phyloP scores from a whole-genome alignment of 73 alveolate genomes.

The Uronychia binucleata region DNA sequence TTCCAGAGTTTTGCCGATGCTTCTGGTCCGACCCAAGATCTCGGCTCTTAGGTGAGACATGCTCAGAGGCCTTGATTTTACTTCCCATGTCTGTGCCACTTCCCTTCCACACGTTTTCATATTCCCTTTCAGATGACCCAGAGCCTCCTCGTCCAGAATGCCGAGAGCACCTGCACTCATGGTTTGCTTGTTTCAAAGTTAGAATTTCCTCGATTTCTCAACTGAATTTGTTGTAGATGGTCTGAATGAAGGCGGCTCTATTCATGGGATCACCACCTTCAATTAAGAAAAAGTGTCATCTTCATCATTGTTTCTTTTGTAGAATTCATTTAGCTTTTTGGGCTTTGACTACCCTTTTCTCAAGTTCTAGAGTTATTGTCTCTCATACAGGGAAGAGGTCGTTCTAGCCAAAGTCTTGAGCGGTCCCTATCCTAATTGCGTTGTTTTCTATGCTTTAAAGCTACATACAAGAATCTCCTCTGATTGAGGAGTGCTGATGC shows the following conservation, averaged over 20 bases:
- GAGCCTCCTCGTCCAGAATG: background rate
- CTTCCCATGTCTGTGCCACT: background rate
- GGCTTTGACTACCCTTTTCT: no score
- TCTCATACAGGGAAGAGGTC: background rate
- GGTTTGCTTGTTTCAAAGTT: background rate
- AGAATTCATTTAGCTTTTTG: no score
- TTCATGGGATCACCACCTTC: background rate
- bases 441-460: no score
- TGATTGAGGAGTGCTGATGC: background rate
- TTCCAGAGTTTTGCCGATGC: background rate
- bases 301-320: no score
- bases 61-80: no score
- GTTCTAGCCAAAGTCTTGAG: background rate
- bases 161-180: background rate
- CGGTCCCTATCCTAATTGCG: background rate
- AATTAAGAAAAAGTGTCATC: background rate
- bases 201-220: background rate
- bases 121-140: background rate
- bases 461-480: background rate
- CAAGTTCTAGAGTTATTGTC: background rate
- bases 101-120: background rate
- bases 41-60: no score
- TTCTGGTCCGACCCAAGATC: background rate
- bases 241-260: background rate
- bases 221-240: background rate